Conservation (phyloP, 2,329 filamentous ascomycete species). For the Chaetomiaceae sp. region DNA sequence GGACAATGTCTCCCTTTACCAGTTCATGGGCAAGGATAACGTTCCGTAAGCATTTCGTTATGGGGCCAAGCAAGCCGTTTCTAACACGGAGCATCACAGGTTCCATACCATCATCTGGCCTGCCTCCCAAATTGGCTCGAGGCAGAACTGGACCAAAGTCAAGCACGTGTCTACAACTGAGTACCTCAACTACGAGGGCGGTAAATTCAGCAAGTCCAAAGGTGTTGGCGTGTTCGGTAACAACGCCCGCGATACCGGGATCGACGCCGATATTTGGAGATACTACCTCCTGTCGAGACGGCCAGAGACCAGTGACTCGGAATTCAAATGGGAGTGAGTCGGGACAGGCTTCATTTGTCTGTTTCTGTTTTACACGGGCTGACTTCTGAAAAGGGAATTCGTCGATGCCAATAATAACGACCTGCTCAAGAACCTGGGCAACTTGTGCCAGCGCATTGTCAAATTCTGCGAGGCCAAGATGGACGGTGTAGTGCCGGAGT, state of each 20-base stretch:
- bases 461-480: slow-evolving; percentile 77
- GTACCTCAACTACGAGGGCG: slow-evolving; percentile 81
- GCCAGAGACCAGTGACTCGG: slow-evolving; percentile 79
- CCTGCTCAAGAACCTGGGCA: slow-evolving; percentile 70
- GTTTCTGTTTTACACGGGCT: not conserved
- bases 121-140: slow-evolving; percentile 76
- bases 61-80: not conserved
- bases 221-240: slow-evolving; percentile 89
- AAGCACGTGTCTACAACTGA: slow-evolving; percentile 87
- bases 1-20: slow-evolving; percentile 81
- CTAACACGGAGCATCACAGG: slow-evolving; percentile 46
- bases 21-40: slow-evolving; percentile 95
- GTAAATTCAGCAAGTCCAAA: slow-evolving; percentile 90
- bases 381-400: slow-evolving; percentile 12
- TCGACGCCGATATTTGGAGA: slow-evolving; percentile 84
- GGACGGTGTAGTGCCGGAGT: slow-evolving; percentile 63
- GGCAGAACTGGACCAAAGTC: slow-evolving; percentile 83
- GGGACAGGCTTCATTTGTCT: not conserved
- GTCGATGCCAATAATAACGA: slow-evolving; percentile 75
- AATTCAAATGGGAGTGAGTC: slow-evolving; percentile 72
- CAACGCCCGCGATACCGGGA: slow-evolving; percentile 79
- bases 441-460: slow-evolving; percentile 69
- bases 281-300: slow-evolving; percentile 85
- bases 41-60: slow-evolving; percentile 36
- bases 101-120: slow-evolving; percentile 94